These are phyloP conservation scores for Flaveria linearis DNA, from an alignment of 129 eudicot species.

Conservation along the genomic window DNA sequence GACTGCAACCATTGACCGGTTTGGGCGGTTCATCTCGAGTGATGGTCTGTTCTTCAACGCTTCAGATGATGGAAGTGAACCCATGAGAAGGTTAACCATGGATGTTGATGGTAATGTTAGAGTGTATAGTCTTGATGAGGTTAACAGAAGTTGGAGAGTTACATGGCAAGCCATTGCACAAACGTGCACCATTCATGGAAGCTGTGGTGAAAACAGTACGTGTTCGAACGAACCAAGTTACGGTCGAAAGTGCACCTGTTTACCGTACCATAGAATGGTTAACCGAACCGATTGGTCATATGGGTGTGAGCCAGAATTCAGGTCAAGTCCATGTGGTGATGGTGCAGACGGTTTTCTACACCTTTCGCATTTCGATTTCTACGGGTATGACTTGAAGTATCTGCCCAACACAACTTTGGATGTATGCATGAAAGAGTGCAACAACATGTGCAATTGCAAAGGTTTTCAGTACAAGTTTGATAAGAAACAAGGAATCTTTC, in stretches of 20 bases:
- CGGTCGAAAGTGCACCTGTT: constrained; percentile 45
- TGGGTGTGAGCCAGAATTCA: constrained; percentile 46
- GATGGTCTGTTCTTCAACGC: constrained; percentile 38
- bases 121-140: constrained; percentile 38
- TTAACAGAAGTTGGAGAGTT: constrained; percentile 26
- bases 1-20: constrained; percentile 38
- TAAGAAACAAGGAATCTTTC: constrained; percentile 22
- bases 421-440: constrained; percentile 39
- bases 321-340: constrained; percentile 5
- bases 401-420: constrained; percentile 34
- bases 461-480: constrained; percentile 44
- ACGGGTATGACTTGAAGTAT: constrained; percentile 38
- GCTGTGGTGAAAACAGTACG: constrained; percentile 45
- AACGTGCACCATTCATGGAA: constrained; percentile 45
- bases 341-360: constrained; percentile 22
- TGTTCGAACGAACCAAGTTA: constrained; percentile 32
- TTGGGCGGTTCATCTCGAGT: constrained; percentile 43
- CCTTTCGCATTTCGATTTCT: constrained; percentile 40
- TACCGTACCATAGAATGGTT: constrained; percentile 42
- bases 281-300: constrained; percentile 35
- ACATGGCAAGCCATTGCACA: constrained; percentile 42
- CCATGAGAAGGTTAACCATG: constrained; percentile 44
- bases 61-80: constrained; percentile 39
- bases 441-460: constrained; percentile 39
- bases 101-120: constrained; percentile 57